Conservation (phyloP, 75 land plant genomes). For the Picea glauca region DNA sequence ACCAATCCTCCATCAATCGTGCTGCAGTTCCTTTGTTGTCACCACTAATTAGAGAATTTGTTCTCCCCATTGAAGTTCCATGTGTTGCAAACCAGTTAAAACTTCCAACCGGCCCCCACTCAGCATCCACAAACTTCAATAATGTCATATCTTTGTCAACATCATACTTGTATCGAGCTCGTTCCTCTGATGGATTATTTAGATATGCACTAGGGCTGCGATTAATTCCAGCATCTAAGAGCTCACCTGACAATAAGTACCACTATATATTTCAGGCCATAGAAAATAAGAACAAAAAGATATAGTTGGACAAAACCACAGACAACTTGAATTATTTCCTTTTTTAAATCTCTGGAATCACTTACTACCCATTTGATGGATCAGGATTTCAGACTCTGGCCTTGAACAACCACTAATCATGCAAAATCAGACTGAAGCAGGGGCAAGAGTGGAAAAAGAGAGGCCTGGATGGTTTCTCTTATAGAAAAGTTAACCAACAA, state of each 20-base stretch:
- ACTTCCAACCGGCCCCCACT: constrained; percentile 94
- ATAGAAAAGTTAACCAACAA: too few species aligned
- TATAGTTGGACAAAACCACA: too few species aligned
- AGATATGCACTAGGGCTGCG: constrained; percentile 99
- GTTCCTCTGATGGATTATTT: constrained; percentile 87
- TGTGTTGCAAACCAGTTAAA: constrained; percentile 99
- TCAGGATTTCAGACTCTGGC: too few species aligned
- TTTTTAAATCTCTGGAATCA: too few species aligned
- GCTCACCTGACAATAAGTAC: constrained; percentile 59
- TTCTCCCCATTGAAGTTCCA: constrained; percentile 98
- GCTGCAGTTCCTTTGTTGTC: constrained; percentile 99
- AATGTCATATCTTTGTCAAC: constrained; percentile 96
- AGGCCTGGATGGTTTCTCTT: too few species aligned
- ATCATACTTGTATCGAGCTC: constrained; percentile 63
- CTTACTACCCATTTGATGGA: too few species aligned
- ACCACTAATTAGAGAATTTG: constrained; percentile 90
- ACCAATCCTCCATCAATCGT: constrained; percentile 99
- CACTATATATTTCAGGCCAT: too few species aligned
- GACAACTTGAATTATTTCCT: too few species aligned
- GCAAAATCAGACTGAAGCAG: too few species aligned
- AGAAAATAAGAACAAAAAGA: too few species aligned
- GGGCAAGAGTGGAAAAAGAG: too few species aligned
- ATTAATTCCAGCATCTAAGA: constrained; percentile 85
- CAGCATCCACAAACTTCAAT: constrained; percentile 87
- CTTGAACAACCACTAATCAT: too few species aligned